Evolutionary conservation across 257 asterid genomes (phyloP).

Genomic region (Sherardia arvensis): DNA sequence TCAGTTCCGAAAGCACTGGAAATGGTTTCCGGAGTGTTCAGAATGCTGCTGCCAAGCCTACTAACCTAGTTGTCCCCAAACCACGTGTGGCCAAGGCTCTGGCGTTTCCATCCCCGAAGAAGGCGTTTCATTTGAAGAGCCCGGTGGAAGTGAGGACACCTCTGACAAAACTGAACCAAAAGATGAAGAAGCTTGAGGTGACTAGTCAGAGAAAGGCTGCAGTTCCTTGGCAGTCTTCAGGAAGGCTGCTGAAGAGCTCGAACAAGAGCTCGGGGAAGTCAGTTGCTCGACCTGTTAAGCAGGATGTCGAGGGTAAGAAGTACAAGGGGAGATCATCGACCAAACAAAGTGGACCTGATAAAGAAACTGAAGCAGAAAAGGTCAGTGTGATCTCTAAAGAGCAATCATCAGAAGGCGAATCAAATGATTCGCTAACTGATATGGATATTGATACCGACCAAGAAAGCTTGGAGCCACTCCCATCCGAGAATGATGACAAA

Average conservation of each 20-base stretch:
- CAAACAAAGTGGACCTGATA: conserved; percentile 6
- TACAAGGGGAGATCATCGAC: conserved; percentile 12
- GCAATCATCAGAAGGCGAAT: background rate
- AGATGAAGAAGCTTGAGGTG: conserved; percentile 65
- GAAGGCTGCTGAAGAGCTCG: conserved; percentile 9
- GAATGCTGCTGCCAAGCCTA: conserved; percentile 35
- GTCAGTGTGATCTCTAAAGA: conserved; percentile 4
- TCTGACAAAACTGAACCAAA: conserved; percentile 46
- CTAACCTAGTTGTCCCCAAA: conserved; percentile 30
- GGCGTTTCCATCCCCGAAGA: conserved; percentile 66
- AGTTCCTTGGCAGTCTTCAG: background rate
- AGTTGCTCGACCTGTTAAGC: conserved; percentile 15
- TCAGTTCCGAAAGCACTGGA: conserved; percentile 23
- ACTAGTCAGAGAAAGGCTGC: conserved; percentile 47
- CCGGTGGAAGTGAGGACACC: conserved; percentile 53
- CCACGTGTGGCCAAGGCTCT: conserved; percentile 49
- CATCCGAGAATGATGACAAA: conserved; percentile 42
- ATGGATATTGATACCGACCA: conserved; percentile 2
- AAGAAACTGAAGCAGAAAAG: conserved; percentile 1
- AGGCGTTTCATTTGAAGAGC: conserved; percentile 38
- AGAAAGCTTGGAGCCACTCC: conserved; percentile 4
- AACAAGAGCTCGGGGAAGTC: conserved; percentile 13
- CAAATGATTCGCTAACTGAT: background rate
- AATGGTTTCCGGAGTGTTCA: conserved; percentile 63
- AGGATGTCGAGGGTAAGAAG: conserved; percentile 12